Evolutionary conservation across 352 stramenopile species (phyloP).

Genomic region (Phytophthora podocarpi): DNA sequence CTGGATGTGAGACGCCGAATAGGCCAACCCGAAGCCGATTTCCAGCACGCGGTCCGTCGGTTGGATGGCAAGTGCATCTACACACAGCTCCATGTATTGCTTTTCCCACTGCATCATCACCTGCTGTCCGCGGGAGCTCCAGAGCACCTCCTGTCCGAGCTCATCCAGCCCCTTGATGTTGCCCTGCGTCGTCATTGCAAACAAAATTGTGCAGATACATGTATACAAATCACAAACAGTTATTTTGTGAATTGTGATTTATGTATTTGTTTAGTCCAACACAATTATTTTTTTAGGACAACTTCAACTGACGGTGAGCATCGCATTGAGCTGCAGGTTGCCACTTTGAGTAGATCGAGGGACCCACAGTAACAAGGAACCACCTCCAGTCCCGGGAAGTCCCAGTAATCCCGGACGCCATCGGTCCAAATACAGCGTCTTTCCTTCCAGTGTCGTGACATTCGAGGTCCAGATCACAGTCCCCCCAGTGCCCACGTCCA

Average conservation of each 20-base stretch:
- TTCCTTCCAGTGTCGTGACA: slow-evolving; percentile 17
- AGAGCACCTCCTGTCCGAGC: slow-evolving; percentile 50
- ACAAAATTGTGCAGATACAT: no score
- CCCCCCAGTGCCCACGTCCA: slow-evolving; percentile 9
- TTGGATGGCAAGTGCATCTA: slow-evolving; percentile 61
- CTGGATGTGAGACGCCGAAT: slow-evolving; percentile 80
- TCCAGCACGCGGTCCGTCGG: slow-evolving; percentile 69
- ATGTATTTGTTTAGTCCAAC: no score
- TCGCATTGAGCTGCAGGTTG: no score
- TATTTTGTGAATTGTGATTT: no score
- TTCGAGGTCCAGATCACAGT: slow-evolving; percentile 20
- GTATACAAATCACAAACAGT: no score
- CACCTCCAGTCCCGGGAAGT: slow-evolving; percentile 33
- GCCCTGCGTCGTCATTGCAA: slow-evolving; percentile 46
- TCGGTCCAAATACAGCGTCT: slow-evolving; percentile 23
- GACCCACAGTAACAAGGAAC: slow-evolving; percentile 29
- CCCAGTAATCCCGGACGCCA: slow-evolving; percentile 22
- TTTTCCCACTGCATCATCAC: slow-evolving; percentile 92
- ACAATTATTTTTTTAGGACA: no score
- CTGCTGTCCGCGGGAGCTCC: slow-evolving; percentile 77
- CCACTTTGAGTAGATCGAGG: slow-evolving; percentile 8
- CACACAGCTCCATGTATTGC: slow-evolving; percentile 80
- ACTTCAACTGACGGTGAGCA: no score
- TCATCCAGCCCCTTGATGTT: slow-evolving; percentile 55
- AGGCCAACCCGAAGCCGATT: slow-evolving; percentile 88